phyloP scores from a whole-genome alignment of 805 yeast species.

The Suhomyces vadensis region DNA sequence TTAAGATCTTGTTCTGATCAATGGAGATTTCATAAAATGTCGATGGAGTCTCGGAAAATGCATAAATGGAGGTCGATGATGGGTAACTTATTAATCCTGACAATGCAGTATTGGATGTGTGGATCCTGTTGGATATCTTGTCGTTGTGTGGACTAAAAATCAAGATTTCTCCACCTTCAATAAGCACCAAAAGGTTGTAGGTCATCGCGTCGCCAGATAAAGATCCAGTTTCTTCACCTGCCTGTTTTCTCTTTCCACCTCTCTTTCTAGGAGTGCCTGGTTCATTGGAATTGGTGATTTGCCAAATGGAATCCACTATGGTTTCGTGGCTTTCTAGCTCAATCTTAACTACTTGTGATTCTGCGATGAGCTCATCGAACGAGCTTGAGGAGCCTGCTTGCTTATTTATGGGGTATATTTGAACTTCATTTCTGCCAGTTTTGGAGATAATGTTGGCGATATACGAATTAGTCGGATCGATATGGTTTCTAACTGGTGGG shows the following conservation, averaged over 20 bases:
- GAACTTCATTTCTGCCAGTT: conserved; percentile 48
- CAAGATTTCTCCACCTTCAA: conserved; percentile 40
- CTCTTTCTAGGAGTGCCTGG: conserved; percentile 23
- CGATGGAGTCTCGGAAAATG: conserved; percentile 15
- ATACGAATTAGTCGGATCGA: conserved; percentile 31
- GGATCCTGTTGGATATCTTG: conserved; percentile 37
- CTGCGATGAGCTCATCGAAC: conserved; percentile 12
- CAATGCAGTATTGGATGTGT: conserved; percentile 18
- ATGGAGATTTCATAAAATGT: conserved; percentile 23
- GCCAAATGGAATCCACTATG: conserved; percentile 41
- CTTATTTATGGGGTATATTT: conserved; percentile 32
- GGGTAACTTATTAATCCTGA: conserved; percentile 16
- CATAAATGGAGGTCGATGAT: conserved; percentile 25
- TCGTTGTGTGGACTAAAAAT: conserved; percentile 46
- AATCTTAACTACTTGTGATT: conserved; percentile 28
- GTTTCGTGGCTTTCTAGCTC: conserved; percentile 44
- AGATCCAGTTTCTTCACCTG: conserved; percentile 1
- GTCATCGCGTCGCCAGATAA: background rate
- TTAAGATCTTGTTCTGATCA: conserved; percentile 27
- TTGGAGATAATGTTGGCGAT: conserved; percentile 44
- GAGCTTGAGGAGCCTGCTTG: conserved; percentile 13
- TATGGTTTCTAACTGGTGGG: conserved; percentile 8
- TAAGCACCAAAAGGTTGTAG: conserved; percentile 30
- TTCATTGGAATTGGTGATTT: conserved; percentile 14
- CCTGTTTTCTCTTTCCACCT: conserved; percentile 10